phyloP scores from a whole-genome alignment of 495 filamentous ascomycete genomes.

The Penicillium macrosclerotiorum region DNA sequence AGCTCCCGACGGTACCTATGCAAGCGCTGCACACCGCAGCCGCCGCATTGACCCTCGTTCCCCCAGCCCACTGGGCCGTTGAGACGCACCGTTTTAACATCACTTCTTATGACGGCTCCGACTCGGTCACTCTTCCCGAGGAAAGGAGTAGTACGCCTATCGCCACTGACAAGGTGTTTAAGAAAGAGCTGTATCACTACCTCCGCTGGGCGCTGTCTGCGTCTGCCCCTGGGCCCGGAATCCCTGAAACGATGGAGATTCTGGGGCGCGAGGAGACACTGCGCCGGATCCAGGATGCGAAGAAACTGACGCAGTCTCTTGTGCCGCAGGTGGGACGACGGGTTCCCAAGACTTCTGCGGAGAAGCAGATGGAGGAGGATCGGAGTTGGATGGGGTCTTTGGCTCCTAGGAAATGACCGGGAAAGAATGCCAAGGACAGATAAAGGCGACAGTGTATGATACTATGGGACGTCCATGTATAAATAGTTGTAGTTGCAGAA shows the following conservation, averaged over 20 bases:
- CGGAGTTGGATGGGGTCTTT: slow-evolving; percentile 42
- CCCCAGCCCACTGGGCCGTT: slow-evolving; percentile 34
- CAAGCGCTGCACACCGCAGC: slow-evolving; percentile 39
- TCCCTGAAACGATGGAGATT: slow-evolving; percentile 57
- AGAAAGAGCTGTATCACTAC: slow-evolving; percentile 51
- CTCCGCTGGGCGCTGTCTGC: slow-evolving; percentile 67
- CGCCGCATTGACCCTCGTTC: slow-evolving; percentile 39
- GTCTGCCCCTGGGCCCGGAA: slow-evolving; percentile 55
- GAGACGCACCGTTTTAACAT: slow-evolving; percentile 41
- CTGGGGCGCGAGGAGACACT: slow-evolving; percentile 62
- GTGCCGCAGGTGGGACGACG: slow-evolving; percentile 16
- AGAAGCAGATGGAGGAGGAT: slow-evolving; percentile 24
- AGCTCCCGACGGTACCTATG: slow-evolving; percentile 26
- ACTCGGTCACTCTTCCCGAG: slow-evolving; percentile 11
- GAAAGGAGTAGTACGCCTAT: slow-evolving; percentile 4
- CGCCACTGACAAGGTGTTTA: slow-evolving; percentile 33
- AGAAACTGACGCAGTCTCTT: slow-evolving; percentile 25
- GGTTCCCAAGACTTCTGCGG: slow-evolving; percentile 15
- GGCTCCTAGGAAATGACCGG: slow-evolving; percentile 19
- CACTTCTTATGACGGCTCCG: slow-evolving; percentile 34
- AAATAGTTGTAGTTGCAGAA: no score
- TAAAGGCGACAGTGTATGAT: no score
- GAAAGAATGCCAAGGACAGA: no score
- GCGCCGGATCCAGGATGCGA: slow-evolving; percentile 51
- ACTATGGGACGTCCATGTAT: no score